Percentiles rank a stretch among this genome's conserved stretches.
phyloP scores from a whole-genome alignment of 768 basidiomycete genomes.

The Rhodotorula paludigena region DNA sequence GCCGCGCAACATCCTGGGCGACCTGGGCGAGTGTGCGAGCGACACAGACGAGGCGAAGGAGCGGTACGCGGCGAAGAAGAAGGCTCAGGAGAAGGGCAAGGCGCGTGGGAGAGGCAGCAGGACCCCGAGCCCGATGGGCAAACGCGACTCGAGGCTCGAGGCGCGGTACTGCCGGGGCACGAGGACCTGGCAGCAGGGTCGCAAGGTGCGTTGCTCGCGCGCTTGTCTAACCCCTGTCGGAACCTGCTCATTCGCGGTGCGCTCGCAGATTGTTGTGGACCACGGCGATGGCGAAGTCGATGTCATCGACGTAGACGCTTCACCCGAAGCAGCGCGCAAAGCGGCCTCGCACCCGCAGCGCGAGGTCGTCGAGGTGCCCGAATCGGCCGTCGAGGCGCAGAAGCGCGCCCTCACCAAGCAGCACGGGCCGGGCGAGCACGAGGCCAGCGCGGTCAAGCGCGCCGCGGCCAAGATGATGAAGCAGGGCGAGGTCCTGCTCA shows the following conservation, averaged over 20 bases:
- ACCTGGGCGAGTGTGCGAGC: constrained; percentile 20
- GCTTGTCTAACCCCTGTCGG: not conserved
- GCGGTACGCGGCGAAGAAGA: constrained; percentile 1
- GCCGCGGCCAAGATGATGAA: constrained; percentile 24
- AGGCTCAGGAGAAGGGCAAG: not conserved
- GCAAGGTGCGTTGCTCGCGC: constrained; percentile 17
- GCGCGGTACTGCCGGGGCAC: constrained; percentile 32
- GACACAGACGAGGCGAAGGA: constrained; percentile 6
- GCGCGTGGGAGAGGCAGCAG: not conserved
- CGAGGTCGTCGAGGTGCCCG: constrained; percentile 8
- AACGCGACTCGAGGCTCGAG: constrained; percentile 18
- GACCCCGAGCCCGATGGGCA: not conserved
- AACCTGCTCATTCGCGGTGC: not conserved
- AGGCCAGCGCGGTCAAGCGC: constrained; percentile 20
- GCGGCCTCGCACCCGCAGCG: not conserved
- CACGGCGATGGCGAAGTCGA: constrained; percentile 36
- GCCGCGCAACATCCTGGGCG: constrained; percentile 26
- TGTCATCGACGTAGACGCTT: constrained; percentile 31
- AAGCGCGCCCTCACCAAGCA: not conserved
- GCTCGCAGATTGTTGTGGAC: constrained; percentile 35
- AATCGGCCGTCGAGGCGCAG: constrained; percentile 23
- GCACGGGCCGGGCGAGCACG: constrained; percentile 31
- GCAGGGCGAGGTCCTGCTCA: constrained; percentile 2
- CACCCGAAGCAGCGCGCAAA: constrained; percentile 8
- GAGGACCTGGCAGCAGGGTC: constrained; percentile 34